Percentiles rank a stretch among this genome's conserved stretches.
phyloP scores from a whole-genome alignment of 2,329 filamentous ascomycete species.

The Fusarium sp. region DNA sequence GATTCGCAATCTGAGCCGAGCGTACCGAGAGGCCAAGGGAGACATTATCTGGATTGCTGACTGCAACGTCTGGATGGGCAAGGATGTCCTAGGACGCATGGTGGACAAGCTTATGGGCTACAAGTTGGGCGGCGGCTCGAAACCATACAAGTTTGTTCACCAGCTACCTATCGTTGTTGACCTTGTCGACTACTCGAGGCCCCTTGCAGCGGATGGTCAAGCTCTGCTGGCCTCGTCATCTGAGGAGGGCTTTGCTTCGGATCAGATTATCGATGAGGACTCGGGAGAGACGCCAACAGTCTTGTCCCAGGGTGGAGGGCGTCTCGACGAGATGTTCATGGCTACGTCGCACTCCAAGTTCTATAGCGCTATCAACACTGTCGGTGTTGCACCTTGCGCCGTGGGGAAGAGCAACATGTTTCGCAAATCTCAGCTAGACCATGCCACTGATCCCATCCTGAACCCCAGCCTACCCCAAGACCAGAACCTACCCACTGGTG shows the following conservation, averaged over 20 bases:
- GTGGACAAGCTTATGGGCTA: conserved; percentile 87
- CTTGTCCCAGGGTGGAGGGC: conserved; percentile 73
- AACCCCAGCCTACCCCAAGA: conserved; percentile 58
- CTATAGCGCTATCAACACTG: conserved; percentile 96
- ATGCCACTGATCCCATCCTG: conserved; percentile 67
- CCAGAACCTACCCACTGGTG: conserved; percentile 68
- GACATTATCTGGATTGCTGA: conserved; percentile 96
- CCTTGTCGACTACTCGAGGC: conserved; percentile 54
- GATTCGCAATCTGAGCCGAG: conserved; percentile 94
- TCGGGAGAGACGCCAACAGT: conserved; percentile 46
- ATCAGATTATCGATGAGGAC: conserved; percentile 29
- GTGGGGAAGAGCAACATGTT: conserved; percentile 99
- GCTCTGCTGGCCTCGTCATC: conserved; percentile 51
- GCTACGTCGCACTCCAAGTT: conserved; percentile 95
- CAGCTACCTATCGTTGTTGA: conserved; percentile 94
- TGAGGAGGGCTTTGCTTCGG: conserved; percentile 43
- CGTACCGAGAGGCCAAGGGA: conserved; percentile 87
- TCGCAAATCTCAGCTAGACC: conserved; percentile 87
- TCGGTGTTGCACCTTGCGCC: conserved; percentile 90
- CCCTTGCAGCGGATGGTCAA: conserved; percentile 37
- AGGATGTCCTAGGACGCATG: conserved; percentile 85
- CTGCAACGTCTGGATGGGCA: conserved; percentile 94
- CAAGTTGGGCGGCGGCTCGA: conserved; percentile 58
- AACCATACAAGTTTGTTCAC: conserved; percentile 91
- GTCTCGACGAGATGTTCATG: conserved; percentile 95